Conservation (phyloP, 225 moss, liverwort and hornwort species). For the Lunularia cruciata region DNA sequence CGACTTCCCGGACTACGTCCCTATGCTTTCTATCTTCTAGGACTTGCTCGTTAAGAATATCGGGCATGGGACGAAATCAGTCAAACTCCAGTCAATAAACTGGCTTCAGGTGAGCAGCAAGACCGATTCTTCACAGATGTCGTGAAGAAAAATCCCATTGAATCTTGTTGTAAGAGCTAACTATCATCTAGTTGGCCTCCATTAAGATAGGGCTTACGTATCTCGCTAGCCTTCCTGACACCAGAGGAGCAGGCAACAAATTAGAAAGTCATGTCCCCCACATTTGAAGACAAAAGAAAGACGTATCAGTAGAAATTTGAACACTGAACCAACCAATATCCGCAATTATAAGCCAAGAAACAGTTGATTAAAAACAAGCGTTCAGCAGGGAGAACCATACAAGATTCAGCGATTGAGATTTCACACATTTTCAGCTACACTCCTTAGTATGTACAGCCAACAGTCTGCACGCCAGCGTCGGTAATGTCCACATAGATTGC, state of each 20-base stretch:
- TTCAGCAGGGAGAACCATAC: neutral
- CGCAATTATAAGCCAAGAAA: neutral
- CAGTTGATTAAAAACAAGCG: neutral
- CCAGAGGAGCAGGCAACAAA: conserved; percentile 1
- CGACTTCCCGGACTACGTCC: neutral
- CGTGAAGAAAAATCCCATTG: neutral
- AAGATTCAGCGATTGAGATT: too few relatives aligned
- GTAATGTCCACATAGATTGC: too few relatives aligned
- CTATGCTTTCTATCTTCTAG: conserved; percentile 1
- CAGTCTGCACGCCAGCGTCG: too few relatives aligned
- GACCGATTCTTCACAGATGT: neutral
- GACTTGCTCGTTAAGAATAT: neutral
- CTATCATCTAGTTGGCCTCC: neutral
- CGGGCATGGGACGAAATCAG: conserved; percentile 1
- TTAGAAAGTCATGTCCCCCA: neutral
- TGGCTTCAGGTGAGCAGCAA: neutral
- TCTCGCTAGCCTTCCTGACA: conserved; percentile 24
- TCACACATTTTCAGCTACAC: too few relatives aligned
- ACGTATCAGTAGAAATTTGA: too few relatives aligned
- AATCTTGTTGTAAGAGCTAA: conserved; percentile 1
- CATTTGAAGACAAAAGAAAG: too few relatives aligned
- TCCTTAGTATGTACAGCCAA: too few relatives aligned
- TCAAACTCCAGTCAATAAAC: conserved; percentile 1
- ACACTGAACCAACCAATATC: too few relatives aligned
- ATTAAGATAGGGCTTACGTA: conserved; percentile 23